Conservation (phyloP, 306 rosid species). For the Datisca glomerata region DNA sequence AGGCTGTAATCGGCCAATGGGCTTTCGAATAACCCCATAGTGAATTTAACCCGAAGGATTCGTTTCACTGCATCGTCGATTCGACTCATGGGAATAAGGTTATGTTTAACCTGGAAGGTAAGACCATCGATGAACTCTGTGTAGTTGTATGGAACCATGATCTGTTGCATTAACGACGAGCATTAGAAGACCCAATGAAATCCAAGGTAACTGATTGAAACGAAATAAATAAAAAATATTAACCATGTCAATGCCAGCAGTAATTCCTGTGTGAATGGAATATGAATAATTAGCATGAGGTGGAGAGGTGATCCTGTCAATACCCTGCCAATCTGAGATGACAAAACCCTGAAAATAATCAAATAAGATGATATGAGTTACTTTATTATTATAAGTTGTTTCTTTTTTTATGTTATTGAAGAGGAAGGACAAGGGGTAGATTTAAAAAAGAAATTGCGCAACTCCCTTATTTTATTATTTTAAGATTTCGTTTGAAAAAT, state of each 20-base stretch:
- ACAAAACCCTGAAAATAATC: constrained; percentile 31
- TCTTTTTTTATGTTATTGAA: too few relatives aligned
- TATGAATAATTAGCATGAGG: constrained; percentile 20
- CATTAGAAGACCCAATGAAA: not conserved
- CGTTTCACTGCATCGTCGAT: constrained; percentile 32
- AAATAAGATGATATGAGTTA: too few relatives aligned
- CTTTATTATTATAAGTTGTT: too few relatives aligned
- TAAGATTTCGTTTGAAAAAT: too few relatives aligned
- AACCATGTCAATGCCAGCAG: constrained; percentile 36
- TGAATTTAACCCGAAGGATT: constrained; percentile 23
- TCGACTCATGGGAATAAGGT: constrained; percentile 24
- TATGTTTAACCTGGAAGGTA: constrained; percentile 12
- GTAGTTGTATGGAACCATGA: constrained; percentile 25
- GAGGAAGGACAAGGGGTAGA: too few relatives aligned
- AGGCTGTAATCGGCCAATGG: constrained; percentile 26
- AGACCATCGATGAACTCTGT: constrained; percentile 24
- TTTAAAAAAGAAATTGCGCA: too few relatives aligned
- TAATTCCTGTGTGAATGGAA: constrained; percentile 18
- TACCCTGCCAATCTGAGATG: constrained; percentile 29
- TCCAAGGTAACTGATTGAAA: not conserved
- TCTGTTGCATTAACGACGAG: constrained; percentile 8
- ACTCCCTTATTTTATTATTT: too few relatives aligned
- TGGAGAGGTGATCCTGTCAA: constrained; percentile 29
- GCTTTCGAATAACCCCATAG: constrained; percentile 26
- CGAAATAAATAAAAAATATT: not conserved